Conservation (phyloP, 345 rosid genomes). For the thale cress (Arabidopsis thaliana) region DNA sequence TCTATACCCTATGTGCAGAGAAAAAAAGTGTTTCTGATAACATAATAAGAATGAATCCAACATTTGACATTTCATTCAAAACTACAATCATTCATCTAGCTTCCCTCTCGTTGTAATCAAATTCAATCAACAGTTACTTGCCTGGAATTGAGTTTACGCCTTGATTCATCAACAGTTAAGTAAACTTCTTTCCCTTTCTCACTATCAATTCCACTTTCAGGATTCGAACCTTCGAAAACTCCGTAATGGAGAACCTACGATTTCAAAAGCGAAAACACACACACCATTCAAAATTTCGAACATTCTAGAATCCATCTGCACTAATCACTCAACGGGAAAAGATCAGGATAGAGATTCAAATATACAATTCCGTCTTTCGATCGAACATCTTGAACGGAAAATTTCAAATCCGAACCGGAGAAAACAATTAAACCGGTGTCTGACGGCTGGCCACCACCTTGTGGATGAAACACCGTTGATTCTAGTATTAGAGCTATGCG, state of each 20-base stretch:
- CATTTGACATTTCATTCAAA: neutral
- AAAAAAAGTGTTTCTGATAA: neutral
- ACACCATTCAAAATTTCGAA: neutral
- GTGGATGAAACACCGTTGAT: constrained; percentile 90
- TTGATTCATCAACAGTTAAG: constrained; percentile 65
- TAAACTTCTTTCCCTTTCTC: constrained; percentile 56
- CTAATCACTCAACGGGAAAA: neutral
- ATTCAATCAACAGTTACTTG: constrained; percentile 8
- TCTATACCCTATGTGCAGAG: neutral
- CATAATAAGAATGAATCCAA: neutral
- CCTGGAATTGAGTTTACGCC: constrained; percentile 85
- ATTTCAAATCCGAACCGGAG: constrained; percentile 48
- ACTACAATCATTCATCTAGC: constrained; percentile 15
- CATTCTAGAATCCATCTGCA: neutral
- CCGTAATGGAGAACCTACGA: constrained; percentile 85
- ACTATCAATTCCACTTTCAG: constrained; percentile 46
- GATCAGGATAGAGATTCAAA: neutral
- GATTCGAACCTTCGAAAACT: constrained; percentile 48
- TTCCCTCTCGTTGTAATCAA: neutral
- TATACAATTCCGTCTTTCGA: constrained; percentile 70
- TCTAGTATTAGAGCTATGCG: constrained; percentile 62
- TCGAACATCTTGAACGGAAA: constrained; percentile 81
- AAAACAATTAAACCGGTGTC: constrained; percentile 65
- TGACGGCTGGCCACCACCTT: constrained; percentile 94
- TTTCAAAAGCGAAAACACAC: neutral